Evolutionary conservation across 345 rosid genomes (phyloP), one percentile per base, ranked within the genome.

Genomic region (Chamaenerion angustifolium): DNA sequence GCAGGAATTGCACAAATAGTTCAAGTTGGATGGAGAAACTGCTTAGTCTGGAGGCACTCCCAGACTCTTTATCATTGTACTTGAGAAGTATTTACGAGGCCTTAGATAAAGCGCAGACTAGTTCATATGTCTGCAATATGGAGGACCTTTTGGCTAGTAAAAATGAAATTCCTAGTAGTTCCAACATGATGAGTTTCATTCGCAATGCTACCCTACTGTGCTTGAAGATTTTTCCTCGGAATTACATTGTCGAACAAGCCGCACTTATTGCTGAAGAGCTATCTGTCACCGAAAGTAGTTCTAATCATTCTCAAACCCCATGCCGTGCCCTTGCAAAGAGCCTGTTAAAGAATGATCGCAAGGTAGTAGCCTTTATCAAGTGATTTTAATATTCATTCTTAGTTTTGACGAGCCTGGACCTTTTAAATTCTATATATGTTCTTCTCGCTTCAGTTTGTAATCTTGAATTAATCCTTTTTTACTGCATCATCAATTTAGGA

Each of bases 221-320:
- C 51, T 69, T 87, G 48, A 66, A 74, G 54, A 85, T 67, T 56
- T 87, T 92, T 72, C 96, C 98, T 1, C 86, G 89, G 47, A 87
- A 83, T 58, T 59, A 83, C 65, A 49, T 70, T 42, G 59, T 87
- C 64, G 87, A 92, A 72, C 82, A 86, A 80, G 95, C 93, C 60
- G 79, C 70, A 27, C 93, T 92, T 72, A 68, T 83, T 53, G 92
- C 96, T 15, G 98, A 87, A 75, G 95, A 92, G 69, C 69, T 80
- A 49, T 78, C 66, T 56, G 70, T 72, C 49, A 73, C 82, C 35
- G 69, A 68, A 64, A 69, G 60, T 76, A 73, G 72, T 68, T 70
- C 68, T 71, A 46, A 63, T 63, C 62, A 74, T 67, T 63, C 72
- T 9, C 67, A 71, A 58, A 68, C 95, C 48, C 88, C 96, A 49